These are phyloP conservation scores for Madurella fahalii DNA, from an alignment of 2,329 filamentous ascomycete genomes.

Conservation along the genomic window DNA sequence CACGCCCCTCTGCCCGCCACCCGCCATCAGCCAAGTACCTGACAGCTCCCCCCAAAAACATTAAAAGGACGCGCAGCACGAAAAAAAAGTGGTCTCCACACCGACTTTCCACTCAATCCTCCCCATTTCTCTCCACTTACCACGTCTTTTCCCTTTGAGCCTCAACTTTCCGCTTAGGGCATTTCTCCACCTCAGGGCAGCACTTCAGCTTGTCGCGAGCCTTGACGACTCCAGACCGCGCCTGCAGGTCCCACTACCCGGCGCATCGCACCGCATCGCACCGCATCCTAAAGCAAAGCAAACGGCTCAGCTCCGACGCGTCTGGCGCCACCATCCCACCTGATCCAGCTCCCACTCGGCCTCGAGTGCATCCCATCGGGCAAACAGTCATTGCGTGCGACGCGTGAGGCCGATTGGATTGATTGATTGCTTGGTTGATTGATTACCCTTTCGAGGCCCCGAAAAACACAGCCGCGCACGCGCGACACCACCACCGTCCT, in stretches of 20 bases:
- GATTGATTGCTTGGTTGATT: not conserved
- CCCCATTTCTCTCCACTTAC: constrained; percentile 36
- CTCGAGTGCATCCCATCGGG: constrained; percentile 10
- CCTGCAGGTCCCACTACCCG: constrained; percentile 18
- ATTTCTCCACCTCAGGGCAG: constrained; percentile 26
- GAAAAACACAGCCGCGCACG: constrained; percentile 7
- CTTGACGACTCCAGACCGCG: constrained; percentile 20
- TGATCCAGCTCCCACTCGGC: not conserved
- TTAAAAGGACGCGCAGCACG: constrained; percentile 32
- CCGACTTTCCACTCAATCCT: constrained; percentile 42
- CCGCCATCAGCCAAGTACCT: constrained; percentile 26
- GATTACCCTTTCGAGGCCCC: constrained; percentile 6
- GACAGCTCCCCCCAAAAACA: constrained; percentile 22
- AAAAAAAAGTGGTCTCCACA: constrained; percentile 45
- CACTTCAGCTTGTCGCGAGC: constrained; percentile 29
- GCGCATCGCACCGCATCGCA: constrained; percentile 14
- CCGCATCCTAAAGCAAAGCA: constrained; percentile 4
- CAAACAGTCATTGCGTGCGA: constrained; percentile 11
- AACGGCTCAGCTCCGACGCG: not conserved
- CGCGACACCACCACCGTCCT: not conserved
- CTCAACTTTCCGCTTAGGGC: constrained; percentile 29
- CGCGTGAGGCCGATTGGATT: constrained; percentile 4
- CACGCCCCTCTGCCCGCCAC: constrained; percentile 20
- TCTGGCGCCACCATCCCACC: not conserved
- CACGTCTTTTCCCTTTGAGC: constrained; percentile 32